These are phyloP conservation scores for Calonectria honghensis DNA, from an alignment of 2,329 filamentous ascomycete species.

Conservation along the genomic window DNA sequence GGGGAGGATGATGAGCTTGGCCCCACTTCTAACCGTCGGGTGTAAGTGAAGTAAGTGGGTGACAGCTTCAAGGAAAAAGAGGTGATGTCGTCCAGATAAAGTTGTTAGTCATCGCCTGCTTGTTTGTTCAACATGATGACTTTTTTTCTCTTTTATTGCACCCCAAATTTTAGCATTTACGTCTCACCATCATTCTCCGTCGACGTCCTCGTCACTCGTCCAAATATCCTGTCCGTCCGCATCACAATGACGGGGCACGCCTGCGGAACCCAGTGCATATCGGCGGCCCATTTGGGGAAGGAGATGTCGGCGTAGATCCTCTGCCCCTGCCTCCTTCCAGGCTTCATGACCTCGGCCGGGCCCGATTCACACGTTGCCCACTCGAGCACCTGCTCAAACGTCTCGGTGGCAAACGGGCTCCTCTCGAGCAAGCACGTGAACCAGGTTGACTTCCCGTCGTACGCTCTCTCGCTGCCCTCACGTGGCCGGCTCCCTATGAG, in stretches of 20 bases:
- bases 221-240: conserved; percentile 29
- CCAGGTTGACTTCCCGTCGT: conserved; percentile 11
- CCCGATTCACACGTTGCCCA: neutral
- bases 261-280: conserved; percentile 35
- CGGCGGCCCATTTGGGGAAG: conserved; percentile 26
- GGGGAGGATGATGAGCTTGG: neutral
- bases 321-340: neutral
- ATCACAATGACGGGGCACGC: conserved; percentile 35
- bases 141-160: neutral
- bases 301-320: conserved; percentile 29
- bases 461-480: conserved; percentile 10
- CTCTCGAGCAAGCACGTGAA: conserved; percentile 29
- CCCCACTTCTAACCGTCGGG: conserved; percentile 22
- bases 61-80: neutral
- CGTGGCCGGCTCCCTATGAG: conserved; percentile 24
- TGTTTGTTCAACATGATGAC: too few species aligned
- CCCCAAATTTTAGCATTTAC: neutral
- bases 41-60: neutral
- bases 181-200: neutral
- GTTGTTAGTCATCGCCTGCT: neutral
- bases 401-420: conserved; percentile 9
- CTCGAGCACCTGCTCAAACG: conserved; percentile 29
- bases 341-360: neutral
- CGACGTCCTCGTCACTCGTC: conserved; percentile 1
- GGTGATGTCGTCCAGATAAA: neutral